phyloP scores from a whole-genome alignment of 352 stramenopile genomes.

The Phytophthora palmivora region DNA sequence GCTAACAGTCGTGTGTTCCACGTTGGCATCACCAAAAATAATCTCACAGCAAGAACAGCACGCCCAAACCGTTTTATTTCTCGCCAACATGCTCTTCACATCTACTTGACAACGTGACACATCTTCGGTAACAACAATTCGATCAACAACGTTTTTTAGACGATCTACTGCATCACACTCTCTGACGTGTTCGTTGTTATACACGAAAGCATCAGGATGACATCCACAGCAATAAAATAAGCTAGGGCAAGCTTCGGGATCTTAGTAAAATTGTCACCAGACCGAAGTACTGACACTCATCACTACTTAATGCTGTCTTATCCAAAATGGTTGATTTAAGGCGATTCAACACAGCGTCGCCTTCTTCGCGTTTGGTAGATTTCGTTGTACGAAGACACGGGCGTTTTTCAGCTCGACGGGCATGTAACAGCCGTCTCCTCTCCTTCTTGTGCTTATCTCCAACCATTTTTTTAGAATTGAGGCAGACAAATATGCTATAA shows the following conservation, averaged over 20 bases:
- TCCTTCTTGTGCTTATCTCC: no score
- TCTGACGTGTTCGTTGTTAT: slow-evolving; percentile 1
- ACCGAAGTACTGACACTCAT: no score
- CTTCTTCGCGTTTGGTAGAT: no score
- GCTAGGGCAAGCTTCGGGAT: slow-evolving; percentile 1
- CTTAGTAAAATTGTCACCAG: slow-evolving; percentile 4
- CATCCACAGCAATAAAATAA: slow-evolving; percentile 17
- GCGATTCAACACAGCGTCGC: no score
- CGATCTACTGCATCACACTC: background rate
- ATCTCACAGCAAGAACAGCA: slow-evolving; percentile 15
- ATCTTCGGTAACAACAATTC: background rate
- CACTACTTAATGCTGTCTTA: no score
- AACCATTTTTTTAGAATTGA: no score
- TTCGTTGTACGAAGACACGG: no score
- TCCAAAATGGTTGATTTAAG: no score
- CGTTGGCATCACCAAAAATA: background rate
- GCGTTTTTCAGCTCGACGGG: no score
- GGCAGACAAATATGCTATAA: no score
- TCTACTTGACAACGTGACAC: background rate
- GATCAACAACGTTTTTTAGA: background rate
- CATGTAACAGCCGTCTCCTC: no score
- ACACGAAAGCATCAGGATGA: background rate
- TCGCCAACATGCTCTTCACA: background rate
- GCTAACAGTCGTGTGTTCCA: background rate
- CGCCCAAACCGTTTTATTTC: background rate